A percentile compares a stretch with the other conserved stretches of the same genome.
These are phyloP conservation scores for Xerophyta viscosa DNA, from an alignment of 106 monocot species.

Conservation along the genomic window DNA sequence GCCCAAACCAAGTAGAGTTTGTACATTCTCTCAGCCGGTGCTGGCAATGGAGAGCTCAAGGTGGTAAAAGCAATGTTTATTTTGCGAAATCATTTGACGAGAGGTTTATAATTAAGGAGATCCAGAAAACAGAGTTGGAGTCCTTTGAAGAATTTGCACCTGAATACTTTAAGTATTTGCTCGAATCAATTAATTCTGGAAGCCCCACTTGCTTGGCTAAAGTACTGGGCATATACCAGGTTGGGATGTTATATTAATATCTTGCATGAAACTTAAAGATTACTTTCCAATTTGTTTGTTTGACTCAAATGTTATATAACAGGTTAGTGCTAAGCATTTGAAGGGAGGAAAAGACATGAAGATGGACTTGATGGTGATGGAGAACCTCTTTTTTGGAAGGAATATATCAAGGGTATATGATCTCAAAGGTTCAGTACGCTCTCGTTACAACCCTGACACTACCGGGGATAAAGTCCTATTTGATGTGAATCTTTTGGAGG, in stretches of 20 bases:
- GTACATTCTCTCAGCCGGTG: conserved; percentile 79
- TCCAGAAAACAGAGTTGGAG: conserved; percentile 87
- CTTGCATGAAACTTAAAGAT: neutral
- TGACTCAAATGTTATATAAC: neutral
- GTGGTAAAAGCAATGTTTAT: conserved; percentile 97
- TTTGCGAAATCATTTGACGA: conserved; percentile 92
- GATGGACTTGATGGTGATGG: conserved; percentile 94
- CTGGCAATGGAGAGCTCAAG: conserved; percentile 84
- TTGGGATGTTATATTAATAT: conserved; percentile 1
- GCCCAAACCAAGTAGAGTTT: conserved; percentile 58
- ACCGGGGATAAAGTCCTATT: conserved; percentile 71
- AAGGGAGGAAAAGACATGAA: conserved; percentile 77
- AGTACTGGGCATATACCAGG: conserved; percentile 90
- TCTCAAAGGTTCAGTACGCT: conserved; percentile 79
- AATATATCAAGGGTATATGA: conserved; percentile 83
- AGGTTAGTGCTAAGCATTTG: conserved; percentile 65
- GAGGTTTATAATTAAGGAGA: conserved; percentile 91
- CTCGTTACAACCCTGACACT: conserved; percentile 76
- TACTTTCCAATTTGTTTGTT: no score
- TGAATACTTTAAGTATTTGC: conserved; percentile 80
- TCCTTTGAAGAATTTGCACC: conserved; percentile 87
- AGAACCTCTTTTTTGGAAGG: conserved; percentile 75
- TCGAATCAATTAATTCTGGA: conserved; percentile 47
- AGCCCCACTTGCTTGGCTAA: conserved; percentile 92
- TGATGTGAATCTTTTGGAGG: conserved; percentile 79